Conservation (phyloP, 2,329 filamentous ascomycete genomes). For the Ceratocystis destructans region DNA sequence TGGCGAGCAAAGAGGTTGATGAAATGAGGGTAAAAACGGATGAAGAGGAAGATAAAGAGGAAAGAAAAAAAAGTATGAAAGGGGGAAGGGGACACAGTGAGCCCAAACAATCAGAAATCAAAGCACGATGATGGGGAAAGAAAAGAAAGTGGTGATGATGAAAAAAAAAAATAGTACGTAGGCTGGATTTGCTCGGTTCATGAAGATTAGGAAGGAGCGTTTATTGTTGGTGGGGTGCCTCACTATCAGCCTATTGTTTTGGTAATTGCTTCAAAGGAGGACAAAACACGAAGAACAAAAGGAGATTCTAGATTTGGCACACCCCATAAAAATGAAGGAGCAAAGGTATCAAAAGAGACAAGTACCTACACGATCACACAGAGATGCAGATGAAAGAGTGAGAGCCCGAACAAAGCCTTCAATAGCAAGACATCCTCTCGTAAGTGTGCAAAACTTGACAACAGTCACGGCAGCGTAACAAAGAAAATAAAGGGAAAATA, state of each 20-base stretch:
- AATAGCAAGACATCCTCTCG: not conserved
- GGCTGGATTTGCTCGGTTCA: not conserved
- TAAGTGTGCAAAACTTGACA: not conserved
- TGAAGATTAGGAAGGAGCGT: constrained; percentile 1
- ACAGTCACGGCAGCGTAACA: not conserved
- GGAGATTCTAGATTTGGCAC: constrained; percentile 11
- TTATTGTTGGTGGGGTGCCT: constrained; percentile 4
- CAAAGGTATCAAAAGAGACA: not conserved
- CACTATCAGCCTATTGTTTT: constrained; percentile 9
- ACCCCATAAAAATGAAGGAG: not conserved
- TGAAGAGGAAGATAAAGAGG: constrained; percentile 1
- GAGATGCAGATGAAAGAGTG: not conserved
- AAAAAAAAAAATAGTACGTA: not conserved
- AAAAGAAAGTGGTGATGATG: constrained; percentile 7
- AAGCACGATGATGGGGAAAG: not conserved
- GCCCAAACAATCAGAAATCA: not conserved
- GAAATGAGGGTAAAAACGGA: not conserved
- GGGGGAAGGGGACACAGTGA: not conserved
- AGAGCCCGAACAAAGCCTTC: not conserved
- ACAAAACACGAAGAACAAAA: constrained; percentile 10
- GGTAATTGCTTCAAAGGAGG: constrained; percentile 7
- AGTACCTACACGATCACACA: not conserved
- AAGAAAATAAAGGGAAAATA: not conserved
- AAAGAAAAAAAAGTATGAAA: not conserved
- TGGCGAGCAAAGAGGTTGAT: not conserved